These are phyloP conservation scores for Dichomitus squalens DNA, from an alignment of 1,284 basidiomycete genomes.

Conservation along the genomic window DNA sequence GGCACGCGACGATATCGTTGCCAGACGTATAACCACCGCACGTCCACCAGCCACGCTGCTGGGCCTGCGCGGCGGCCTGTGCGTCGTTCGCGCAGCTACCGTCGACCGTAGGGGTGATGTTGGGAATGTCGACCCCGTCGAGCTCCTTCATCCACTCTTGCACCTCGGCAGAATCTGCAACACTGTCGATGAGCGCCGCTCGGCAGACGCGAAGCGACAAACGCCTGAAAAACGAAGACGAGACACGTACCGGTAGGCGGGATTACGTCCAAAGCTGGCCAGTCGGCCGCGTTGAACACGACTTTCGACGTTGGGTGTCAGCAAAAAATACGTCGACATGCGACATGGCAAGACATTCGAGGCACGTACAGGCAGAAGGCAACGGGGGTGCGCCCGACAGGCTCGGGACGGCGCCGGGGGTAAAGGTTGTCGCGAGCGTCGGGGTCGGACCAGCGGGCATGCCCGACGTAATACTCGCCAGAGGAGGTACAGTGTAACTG, in stretches of 20 bases:
- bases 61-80: slow-evolving; percentile 57
- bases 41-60: slow-evolving; percentile 82
- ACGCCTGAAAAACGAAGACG: not conserved
- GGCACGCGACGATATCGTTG: slow-evolving; percentile 74
- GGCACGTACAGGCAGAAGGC: slow-evolving; percentile 58
- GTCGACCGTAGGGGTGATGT: slow-evolving; percentile 57
- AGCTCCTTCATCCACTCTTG: slow-evolving; percentile 77
- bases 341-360: not conserved
- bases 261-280: slow-evolving; percentile 70
- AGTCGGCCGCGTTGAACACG: slow-evolving; percentile 50
- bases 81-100: slow-evolving; percentile 70
- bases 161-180: slow-evolving; percentile 64
- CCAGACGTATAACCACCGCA: slow-evolving; percentile 79
- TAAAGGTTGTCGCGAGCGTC: slow-evolving; percentile 52
- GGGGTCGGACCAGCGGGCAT: slow-evolving; percentile 62
- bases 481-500: slow-evolving; percentile 41
- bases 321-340: slow-evolving; percentile 3
- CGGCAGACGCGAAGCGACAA: too few relatives aligned
- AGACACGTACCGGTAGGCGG: slow-evolving; percentile 58
- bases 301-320: too few relatives aligned
- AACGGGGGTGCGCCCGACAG: slow-evolving; percentile 60
- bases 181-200: not conserved
- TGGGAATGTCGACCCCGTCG: slow-evolving; percentile 70
- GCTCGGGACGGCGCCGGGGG: slow-evolving; percentile 61
- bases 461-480: slow-evolving; percentile 67